Percentiles rank a stretch among this genome's conserved stretches.
Evolutionary conservation across 2,329 filamentous ascomycete species (phyloP).

Genomic region (Trichoderma atrobrunneum): DNA sequence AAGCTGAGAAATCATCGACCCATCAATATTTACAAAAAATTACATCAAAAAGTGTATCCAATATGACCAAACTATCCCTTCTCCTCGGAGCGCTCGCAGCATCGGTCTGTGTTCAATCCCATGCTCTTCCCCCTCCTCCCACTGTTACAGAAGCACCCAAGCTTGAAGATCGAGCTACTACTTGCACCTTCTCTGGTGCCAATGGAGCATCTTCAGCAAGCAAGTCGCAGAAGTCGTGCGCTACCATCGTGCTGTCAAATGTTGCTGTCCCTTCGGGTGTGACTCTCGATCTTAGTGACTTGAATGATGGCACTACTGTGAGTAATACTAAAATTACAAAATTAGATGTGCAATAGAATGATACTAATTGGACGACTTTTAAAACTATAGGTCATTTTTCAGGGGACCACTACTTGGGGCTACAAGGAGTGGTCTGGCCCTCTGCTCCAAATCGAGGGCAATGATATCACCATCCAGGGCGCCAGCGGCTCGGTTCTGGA

Average conservation of each 20-base stretch:
- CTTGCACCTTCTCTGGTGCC: conserved; percentile 9
- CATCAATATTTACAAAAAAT: background rate
- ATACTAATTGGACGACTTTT: background rate
- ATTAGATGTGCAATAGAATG: fast-evolving
- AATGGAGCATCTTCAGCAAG: conserved; percentile 8
- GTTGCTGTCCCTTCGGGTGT: conserved; percentile 11
- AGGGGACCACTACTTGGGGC: conserved; percentile 8
- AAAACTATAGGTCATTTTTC: background rate
- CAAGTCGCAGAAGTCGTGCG: conserved; percentile 11
- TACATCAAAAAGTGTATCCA: background rate
- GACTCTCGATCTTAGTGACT: conserved; percentile 7
- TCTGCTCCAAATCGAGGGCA: conserved; percentile 7
- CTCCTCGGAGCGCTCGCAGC: background rate
- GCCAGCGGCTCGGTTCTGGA: conserved; percentile 4
- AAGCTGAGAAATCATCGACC: background rate
- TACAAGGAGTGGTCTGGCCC: conserved; percentile 11
- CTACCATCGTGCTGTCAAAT: conserved; percentile 5
- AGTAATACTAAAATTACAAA: background rate
- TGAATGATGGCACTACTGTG: conserved; percentile 8
- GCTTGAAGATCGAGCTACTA: conserved; percentile 2
- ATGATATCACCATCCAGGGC: background rate
- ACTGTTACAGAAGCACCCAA: background rate
- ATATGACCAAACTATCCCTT: background rate
- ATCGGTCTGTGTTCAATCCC: background rate
- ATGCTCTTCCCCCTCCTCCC: background rate